Conservation (phyloP, 768 basidiomycete species). For the Infundibulicybe gibba region DNA sequence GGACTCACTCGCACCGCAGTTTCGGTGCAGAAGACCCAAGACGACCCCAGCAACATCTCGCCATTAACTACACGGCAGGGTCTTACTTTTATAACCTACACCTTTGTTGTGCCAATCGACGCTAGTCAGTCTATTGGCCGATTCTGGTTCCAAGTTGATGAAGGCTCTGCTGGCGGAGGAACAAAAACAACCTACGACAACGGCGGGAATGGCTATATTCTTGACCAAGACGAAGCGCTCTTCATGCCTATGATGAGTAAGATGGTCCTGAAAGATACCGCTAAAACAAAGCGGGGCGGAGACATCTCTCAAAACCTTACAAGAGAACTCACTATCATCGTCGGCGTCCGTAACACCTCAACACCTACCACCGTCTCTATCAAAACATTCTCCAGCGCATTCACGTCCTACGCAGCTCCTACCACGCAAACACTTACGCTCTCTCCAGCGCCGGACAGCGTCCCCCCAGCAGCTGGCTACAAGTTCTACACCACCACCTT, state of each 20-base stretch:
- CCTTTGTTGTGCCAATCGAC: constrained; percentile 14
- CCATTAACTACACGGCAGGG: constrained; percentile 5
- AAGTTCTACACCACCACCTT: constrained; percentile 22
- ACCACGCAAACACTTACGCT: constrained; percentile 18
- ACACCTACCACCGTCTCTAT: constrained; percentile 23
- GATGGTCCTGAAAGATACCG: constrained; percentile 11
- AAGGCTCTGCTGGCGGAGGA: not conserved
- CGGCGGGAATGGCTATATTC: constrained; percentile 35
- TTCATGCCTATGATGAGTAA: constrained; percentile 38
- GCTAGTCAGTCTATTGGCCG: constrained; percentile 10
- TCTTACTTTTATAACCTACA: constrained; percentile 10
- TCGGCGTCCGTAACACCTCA: constrained; percentile 20
- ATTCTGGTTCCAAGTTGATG: constrained; percentile 15
- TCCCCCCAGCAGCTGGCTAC: constrained; percentile 22
- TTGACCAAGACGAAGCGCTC: constrained; percentile 39
- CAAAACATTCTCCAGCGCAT: constrained; percentile 20
- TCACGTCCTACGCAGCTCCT: constrained; percentile 15
- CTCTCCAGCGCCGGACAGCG: constrained; percentile 18
- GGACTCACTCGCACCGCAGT: constrained; percentile 2
- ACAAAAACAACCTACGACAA: constrained; percentile 32
- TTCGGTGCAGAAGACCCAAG: not conserved
- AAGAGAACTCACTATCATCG: constrained; percentile 19
- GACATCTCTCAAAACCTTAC: constrained; percentile 18
- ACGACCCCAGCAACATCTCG: not conserved
- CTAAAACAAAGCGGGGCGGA: constrained; percentile 18